phyloP scores from a whole-genome alignment of 257 asterid genomes.

The Ballota nigra region DNA sequence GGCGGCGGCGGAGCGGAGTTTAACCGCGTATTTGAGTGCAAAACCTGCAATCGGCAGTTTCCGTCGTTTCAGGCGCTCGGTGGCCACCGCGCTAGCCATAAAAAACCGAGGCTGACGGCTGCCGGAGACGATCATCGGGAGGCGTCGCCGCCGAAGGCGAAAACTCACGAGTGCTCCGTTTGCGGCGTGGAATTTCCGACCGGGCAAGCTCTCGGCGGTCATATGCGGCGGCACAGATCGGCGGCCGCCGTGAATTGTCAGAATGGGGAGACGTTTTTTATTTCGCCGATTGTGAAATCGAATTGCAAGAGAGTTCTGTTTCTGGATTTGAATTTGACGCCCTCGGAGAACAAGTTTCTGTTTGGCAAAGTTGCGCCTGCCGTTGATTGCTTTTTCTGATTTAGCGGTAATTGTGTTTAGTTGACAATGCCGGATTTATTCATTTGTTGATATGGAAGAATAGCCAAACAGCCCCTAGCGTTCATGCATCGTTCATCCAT shows the following conservation, averaged over 20 bases:
- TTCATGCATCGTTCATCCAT: neutral
- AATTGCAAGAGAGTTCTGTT: constrained; percentile 42
- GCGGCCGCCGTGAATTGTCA: neutral
- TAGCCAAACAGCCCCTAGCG: neutral
- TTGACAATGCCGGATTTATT: constrained; percentile 10
- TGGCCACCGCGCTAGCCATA: constrained; percentile 82
- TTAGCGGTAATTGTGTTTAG: neutral
- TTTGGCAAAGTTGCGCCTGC: constrained; percentile 30
- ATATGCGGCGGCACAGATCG: constrained; percentile 62
- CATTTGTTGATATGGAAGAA: constrained; percentile 13
- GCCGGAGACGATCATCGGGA: constrained; percentile 19
- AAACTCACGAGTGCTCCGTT: constrained; percentile 55
- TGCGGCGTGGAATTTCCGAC: constrained; percentile 58
- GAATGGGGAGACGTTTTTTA: constrained; percentile 16
- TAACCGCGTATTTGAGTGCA: constrained; percentile 53
- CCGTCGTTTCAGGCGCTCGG: constrained; percentile 79
- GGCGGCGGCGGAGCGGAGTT: constrained; percentile 5
- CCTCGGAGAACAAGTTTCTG: constrained; percentile 45
- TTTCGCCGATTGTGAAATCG: constrained; percentile 34
- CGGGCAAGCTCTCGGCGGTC: constrained; percentile 74
- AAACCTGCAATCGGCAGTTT: constrained; percentile 59
- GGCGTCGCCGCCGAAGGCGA: constrained; percentile 37
- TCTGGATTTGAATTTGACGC: constrained; percentile 66
- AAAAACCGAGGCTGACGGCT: constrained; percentile 39
- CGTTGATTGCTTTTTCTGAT: constrained; percentile 35